Evolutionary conservation across 192 early-diverging fungal species (phyloP).

Genomic region (Pilobolus umbonatus): DNA sequence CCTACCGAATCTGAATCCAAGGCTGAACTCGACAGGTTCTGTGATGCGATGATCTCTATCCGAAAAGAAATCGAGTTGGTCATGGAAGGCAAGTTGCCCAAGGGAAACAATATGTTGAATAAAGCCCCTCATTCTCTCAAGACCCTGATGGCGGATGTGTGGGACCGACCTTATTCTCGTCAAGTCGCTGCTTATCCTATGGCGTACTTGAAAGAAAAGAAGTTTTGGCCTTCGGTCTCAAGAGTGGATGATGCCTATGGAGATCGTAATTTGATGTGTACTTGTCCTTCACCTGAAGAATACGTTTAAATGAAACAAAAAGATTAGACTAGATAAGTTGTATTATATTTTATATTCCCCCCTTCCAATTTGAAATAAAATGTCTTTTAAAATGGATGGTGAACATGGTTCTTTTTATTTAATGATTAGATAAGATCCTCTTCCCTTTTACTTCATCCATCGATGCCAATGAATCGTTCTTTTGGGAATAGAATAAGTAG

Average conservation of each 20-base stretch:
- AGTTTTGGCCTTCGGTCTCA: slow-evolving; percentile 97
- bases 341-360: too few species aligned
- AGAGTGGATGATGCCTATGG: slow-evolving; percentile 95
- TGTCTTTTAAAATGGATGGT: too few species aligned
- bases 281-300: slow-evolving; percentile 90
- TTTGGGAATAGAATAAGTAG: neutral
- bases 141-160: slow-evolving; percentile 70
- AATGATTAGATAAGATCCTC: slow-evolving; percentile 1
- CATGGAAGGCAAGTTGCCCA: slow-evolving; percentile 80
- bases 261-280: slow-evolving; percentile 91
- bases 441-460: neutral
- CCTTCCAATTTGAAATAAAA: too few species aligned
- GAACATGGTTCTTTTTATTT: too few species aligned
- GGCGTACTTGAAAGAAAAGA: slow-evolving; percentile 72
- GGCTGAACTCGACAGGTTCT: slow-evolving; percentile 94
- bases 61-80: slow-evolving; percentile 88
- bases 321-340: too few species aligned
- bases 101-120: slow-evolving; percentile 80
- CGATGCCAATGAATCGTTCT: slow-evolving; percentile 17
- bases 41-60: slow-evolving; percentile 96
- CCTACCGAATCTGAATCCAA: slow-evolving; percentile 96
- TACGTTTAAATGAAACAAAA: slow-evolving; percentile 35
- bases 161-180: slow-evolving; percentile 85
- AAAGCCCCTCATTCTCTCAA: slow-evolving; percentile 88
- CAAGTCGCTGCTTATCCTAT: slow-evolving; percentile 91